Evolutionary conservation across 1,284 basidiomycete genomes (phyloP).

Genomic region (Irpex sp.): DNA sequence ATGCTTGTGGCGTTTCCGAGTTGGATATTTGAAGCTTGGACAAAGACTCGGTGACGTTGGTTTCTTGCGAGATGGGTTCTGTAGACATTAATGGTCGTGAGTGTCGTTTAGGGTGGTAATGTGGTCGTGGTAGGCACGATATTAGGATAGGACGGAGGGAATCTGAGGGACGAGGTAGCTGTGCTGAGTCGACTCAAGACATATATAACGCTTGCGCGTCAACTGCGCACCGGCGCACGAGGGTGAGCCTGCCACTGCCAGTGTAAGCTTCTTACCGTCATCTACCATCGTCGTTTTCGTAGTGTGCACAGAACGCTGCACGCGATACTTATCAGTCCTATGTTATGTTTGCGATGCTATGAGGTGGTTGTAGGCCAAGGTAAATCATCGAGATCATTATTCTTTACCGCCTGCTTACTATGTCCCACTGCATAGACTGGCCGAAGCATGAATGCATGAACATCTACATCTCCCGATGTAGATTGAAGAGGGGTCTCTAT

Average conservation of each 20-base stretch:
- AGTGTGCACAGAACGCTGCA: background rate
- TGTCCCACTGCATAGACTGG: no score
- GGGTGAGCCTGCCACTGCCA: background rate
- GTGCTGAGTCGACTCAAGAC: background rate
- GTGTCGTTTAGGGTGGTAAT: background rate
- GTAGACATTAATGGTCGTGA: constrained; percentile 2
- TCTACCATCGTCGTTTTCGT: background rate
- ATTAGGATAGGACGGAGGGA: background rate
- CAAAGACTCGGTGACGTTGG: constrained; percentile 1
- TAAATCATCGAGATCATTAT: no score
- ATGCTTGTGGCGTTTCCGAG: constrained; percentile 5
- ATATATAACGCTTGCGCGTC: background rate
- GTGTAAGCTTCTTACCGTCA: background rate
- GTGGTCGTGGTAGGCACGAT: background rate
- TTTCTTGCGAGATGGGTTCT: background rate
- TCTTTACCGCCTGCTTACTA: no score
- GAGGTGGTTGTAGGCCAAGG: background rate
- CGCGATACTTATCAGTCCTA: background rate
- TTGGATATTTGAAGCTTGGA: constrained; percentile 6
- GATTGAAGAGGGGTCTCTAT: no score
- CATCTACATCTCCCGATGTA: no score
- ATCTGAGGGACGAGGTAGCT: background rate
- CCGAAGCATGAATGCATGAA: no score
- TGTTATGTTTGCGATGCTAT: background rate
- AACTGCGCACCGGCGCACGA: background rate